These are phyloP conservation scores for Stagonosporopsis rhizophila DNA, from an alignment of 2,329 filamentous ascomycete genomes.

Conservation along the genomic window DNA sequence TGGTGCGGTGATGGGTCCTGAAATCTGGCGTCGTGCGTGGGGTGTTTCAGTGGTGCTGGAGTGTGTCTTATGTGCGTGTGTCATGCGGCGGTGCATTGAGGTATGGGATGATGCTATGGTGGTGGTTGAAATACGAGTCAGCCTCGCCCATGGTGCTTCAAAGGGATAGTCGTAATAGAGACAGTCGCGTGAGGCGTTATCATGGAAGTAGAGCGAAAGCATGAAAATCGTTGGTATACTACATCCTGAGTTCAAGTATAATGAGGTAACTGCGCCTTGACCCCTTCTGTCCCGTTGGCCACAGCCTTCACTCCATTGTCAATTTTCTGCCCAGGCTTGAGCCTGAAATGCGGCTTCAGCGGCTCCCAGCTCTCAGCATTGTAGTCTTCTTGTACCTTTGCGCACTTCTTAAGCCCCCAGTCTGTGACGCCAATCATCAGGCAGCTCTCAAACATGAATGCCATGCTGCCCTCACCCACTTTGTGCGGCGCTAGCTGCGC, in stretches of 20 bases:
- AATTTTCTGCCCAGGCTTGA: constrained; percentile 35
- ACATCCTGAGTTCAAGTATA: constrained; percentile 21
- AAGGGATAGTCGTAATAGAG: not conserved
- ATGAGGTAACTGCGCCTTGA: constrained; percentile 36
- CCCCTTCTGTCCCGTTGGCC: constrained; percentile 26
- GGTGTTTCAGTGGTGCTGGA: not conserved
- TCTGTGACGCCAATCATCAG: constrained; percentile 75
- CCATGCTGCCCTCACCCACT: constrained; percentile 70
- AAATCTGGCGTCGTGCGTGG: not conserved
- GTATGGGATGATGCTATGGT: not conserved
- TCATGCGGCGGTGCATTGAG: not conserved
- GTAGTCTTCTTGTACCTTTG: constrained; percentile 75
- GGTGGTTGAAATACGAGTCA: not conserved
- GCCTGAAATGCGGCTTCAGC: constrained; percentile 56
- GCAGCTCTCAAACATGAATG: constrained; percentile 72
- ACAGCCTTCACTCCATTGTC: constrained; percentile 32
- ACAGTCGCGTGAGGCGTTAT: not conserved
- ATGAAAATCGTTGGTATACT: constrained; percentile 1
- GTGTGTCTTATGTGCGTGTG: not conserved
- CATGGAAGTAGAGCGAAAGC: not conserved
- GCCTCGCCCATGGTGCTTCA: not conserved
- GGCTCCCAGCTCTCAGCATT: constrained; percentile 81
- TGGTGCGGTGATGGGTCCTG: not conserved
- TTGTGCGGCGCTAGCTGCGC: constrained; percentile 63
- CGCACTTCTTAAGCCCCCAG: constrained; percentile 74